These are phyloP conservation scores for Aphanomyces invadans DNA, from an alignment of 352 stramenopile species.

Conservation along the genomic window DNA sequence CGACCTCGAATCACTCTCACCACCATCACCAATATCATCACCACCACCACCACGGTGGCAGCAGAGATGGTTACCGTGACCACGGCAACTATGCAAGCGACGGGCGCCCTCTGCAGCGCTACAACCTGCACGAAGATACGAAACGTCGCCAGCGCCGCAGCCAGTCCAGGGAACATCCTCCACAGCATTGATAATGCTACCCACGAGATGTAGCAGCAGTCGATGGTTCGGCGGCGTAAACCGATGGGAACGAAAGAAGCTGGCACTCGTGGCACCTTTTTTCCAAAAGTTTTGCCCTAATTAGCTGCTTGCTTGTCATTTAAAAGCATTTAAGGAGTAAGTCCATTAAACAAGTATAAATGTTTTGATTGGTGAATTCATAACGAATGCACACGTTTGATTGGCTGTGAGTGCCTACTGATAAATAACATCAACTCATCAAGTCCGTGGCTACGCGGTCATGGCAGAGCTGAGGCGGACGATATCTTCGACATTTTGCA, in stretches of 20 bases:
- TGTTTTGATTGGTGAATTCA: background rate
- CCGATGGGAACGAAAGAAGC: no score
- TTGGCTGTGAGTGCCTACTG: background rate
- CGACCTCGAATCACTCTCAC: background rate
- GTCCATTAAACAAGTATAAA: background rate
- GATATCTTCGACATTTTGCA: conserved; percentile 62
- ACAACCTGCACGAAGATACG: background rate
- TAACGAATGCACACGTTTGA: background rate
- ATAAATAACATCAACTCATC: background rate
- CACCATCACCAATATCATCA: background rate
- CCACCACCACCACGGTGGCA: background rate
- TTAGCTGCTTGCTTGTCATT: no score
- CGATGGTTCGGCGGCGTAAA: no score
- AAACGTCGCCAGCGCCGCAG: background rate
- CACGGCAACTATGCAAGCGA: background rate
- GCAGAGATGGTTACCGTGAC: background rate
- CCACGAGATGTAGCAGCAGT: no score
- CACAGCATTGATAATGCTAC: background rate
- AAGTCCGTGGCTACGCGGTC: conserved; percentile 12
- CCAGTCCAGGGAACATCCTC: conserved; percentile 11
- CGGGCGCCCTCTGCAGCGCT: background rate
- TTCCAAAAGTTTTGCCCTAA: no score
- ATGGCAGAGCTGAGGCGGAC: conserved; percentile 66
- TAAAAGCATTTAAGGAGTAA: no score
- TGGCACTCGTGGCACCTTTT: no score